These are phyloP conservation scores for Cyclotella sp. DNA, from an alignment of 108 stramenopile genomes.

Conservation along the genomic window DNA sequence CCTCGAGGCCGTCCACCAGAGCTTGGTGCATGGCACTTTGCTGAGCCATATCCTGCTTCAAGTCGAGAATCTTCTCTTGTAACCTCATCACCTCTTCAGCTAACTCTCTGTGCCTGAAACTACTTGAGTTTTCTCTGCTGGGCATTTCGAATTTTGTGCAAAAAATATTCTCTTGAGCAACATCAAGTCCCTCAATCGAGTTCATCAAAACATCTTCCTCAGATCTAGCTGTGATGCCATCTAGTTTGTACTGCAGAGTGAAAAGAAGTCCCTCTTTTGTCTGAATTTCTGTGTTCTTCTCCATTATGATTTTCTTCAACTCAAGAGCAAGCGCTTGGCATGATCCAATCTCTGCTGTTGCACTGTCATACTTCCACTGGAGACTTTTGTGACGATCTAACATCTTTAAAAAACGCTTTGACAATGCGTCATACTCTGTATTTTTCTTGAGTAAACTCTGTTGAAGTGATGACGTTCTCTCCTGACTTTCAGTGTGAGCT, in stretches of 20 bases:
- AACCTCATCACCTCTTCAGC: conserved; percentile 21
- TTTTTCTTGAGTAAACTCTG: neutral
- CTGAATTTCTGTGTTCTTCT: conserved; percentile 47
- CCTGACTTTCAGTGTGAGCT: neutral
- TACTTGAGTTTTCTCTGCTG: neutral
- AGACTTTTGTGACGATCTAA: conserved; percentile 15
- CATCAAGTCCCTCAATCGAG: neutral
- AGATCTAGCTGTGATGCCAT: conserved; percentile 22
- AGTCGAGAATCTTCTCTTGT: conserved; percentile 26
- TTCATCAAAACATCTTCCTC: conserved; percentile 10
- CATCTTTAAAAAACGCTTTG: neutral
- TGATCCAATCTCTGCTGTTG: conserved; percentile 23
- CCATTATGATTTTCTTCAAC: conserved; percentile 35
- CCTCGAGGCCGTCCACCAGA: conserved; percentile 44
- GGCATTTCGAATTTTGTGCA: no score
- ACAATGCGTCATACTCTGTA: neutral
- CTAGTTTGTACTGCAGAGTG: conserved; percentile 41
- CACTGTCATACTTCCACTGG: conserved; percentile 29
- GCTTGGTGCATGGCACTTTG: conserved; percentile 43
- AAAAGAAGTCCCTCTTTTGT: conserved; percentile 28
- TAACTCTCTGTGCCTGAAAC: conserved; percentile 15
- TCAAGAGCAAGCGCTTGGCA: conserved; percentile 30
- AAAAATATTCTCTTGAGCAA: neutral
- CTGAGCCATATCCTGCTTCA: conserved; percentile 26
- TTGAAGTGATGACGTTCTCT: neutral